These are phyloP conservation scores for Jimgerdemannia lactiflua DNA, from an alignment of 192 early-diverging fungal genomes.

Conservation along the genomic window DNA sequence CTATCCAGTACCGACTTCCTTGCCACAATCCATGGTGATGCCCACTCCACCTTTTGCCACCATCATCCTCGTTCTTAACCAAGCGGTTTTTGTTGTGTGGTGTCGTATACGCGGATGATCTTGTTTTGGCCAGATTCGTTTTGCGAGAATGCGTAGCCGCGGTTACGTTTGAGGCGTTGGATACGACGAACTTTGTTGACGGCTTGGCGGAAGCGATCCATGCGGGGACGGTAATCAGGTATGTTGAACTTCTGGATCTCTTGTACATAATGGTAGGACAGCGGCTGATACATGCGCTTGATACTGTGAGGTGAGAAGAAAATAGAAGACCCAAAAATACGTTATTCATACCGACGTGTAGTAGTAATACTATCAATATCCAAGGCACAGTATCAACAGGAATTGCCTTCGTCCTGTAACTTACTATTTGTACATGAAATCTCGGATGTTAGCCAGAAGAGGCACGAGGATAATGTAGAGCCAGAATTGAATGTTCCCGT, in stretches of 20 bases:
- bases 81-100: slow-evolving; percentile 50
- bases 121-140: slow-evolving; percentile 91
- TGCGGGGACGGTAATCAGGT: slow-evolving; percentile 95
- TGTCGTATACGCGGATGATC: slow-evolving; percentile 55
- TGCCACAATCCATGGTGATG: too few relatives aligned
- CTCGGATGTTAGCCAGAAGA: slow-evolving; percentile 77
- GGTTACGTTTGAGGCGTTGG: slow-evolving; percentile 88
- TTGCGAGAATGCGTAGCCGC: slow-evolving; percentile 98
- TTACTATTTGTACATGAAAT: slow-evolving; percentile 96
- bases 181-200: slow-evolving; percentile 96
- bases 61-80: slow-evolving; percentile 32
- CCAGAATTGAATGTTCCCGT: slow-evolving; percentile 80
- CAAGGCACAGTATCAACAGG: neutral
- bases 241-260: slow-evolving; percentile 99
- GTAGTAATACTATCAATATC: slow-evolving; percentile 9
- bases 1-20: too few relatives aligned
- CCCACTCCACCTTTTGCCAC: too few relatives aligned
- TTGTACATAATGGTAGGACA: slow-evolving; percentile 94
- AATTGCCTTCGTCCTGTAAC: slow-evolving; percentile 23
- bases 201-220: slow-evolving; percentile 98
- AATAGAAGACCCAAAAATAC: slow-evolving; percentile 2
- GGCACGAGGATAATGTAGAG: slow-evolving; percentile 84
- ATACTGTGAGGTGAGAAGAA: slow-evolving; percentile 30
- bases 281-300: slow-evolving; percentile 73
- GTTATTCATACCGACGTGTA: neutral